Evolutionary conservation across 306 rosid species (phyloP).

Genomic region (Senna siamea): DNA sequence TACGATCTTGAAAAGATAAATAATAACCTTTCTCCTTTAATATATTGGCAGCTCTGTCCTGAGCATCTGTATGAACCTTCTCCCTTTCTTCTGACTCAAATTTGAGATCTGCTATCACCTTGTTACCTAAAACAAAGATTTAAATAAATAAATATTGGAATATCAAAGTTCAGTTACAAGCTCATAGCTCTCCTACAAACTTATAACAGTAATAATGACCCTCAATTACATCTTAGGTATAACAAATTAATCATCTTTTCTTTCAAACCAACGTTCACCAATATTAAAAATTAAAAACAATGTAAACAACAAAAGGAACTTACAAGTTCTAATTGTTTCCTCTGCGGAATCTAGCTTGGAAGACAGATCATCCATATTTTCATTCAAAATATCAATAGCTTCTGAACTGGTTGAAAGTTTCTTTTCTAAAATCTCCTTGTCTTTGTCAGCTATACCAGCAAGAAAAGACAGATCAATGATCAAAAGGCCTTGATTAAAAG

Average conservation of each 20-base stretch:
- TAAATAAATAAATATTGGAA: slow-evolving; percentile 36
- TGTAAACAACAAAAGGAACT: slow-evolving; percentile 36
- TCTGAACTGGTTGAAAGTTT: slow-evolving; percentile 67
- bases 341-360: slow-evolving; percentile 66
- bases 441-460: slow-evolving; percentile 71
- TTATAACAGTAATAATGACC: neutral
- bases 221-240: neutral
- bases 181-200: neutral
- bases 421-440: slow-evolving; percentile 68
- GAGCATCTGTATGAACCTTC: slow-evolving; percentile 60
- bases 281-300: slow-evolving; percentile 6
- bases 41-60: slow-evolving; percentile 53
- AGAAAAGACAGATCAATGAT: slow-evolving; percentile 17
- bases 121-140: slow-evolving; percentile 60
- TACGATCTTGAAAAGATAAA: slow-evolving; percentile 9
- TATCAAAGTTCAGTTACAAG: neutral
- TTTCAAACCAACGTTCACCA: slow-evolving; percentile 3
- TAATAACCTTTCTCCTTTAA: slow-evolving; percentile 69
- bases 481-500: neutral
- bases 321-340: slow-evolving; percentile 67
- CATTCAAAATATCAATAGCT: slow-evolving; percentile 70
- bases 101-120: slow-evolving; percentile 65
- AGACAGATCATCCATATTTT: slow-evolving; percentile 70
- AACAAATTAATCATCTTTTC: slow-evolving; percentile 21
- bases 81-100: slow-evolving; percentile 60